Evolutionary conservation across 1,284 basidiomycete species (phyloP), one percentile per base, ranked within the genome.

Genomic region (Trametes polyzona): DNA sequence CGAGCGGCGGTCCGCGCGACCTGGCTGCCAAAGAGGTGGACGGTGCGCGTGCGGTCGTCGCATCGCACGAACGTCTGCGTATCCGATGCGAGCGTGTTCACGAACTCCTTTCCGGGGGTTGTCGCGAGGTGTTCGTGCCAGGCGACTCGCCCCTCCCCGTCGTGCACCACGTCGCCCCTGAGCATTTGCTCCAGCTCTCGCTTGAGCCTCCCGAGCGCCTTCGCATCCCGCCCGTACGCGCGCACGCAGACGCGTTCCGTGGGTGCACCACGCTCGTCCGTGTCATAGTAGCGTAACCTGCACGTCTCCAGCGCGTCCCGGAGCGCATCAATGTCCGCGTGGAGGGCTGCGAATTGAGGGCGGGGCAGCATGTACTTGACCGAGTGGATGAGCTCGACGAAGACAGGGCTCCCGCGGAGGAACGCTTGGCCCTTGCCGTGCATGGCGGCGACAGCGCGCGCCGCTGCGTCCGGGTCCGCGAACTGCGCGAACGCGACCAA

Each of bases 51-150:
- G 14, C 75, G 74, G 27, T 62, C 64, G 54, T 84, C 79, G 17
- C 71, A 67, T 33, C 73, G 67, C 26, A 83, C 67, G 47, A 75
- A 76, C 30, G 72, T 71, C 11, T 61, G 57, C 2, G 63, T 59
- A 23, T 74, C 69, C 1, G 59, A 46, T 52, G 78, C 75, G 19
- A 79, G 42, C 21, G 64, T 64, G 9, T 74, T 71, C 29, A 83
- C 49, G 14, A 70, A 68, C 19, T 70, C 72, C 16, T 55, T 51
- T 44, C 79, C 76, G 48, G 71, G 75, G 7, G 71, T 44, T 16
- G 69, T 67, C 17, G 75, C 71, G 56, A 83, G 78, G 52, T 79
- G 79, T 12, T 77, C 75, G 54, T 82, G 76, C 81, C 82, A 84
- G 2, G 78, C 54, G 4, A 62, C 58, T n/a, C 63, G 61, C 1